Conservation (phyloP, 805 yeast genomes). For the Wickerhamiella hasegawae region DNA sequence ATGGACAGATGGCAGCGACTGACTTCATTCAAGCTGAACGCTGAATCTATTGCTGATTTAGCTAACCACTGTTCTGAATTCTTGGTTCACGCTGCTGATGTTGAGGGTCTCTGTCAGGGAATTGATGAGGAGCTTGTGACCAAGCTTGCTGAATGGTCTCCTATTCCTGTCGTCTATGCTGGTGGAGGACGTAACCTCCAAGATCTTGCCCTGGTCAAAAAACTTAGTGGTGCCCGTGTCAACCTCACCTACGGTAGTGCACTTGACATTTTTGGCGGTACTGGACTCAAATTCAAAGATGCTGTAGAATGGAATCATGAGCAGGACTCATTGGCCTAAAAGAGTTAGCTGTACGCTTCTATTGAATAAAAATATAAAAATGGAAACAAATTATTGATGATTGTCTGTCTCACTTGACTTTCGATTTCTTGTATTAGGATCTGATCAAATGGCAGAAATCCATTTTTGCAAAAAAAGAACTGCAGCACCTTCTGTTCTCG, state of each 20-base stretch:
- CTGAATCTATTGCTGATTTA: conserved; percentile 37
- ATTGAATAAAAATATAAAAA: conserved; percentile 9
- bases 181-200: conserved; percentile 77
- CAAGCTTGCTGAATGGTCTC: conserved; percentile 62
- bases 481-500: too few species aligned
- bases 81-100: conserved; percentile 94
- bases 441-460: too few species aligned
- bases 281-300: conserved; percentile 56
- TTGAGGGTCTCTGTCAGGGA: conserved; percentile 90
- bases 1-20: conserved; percentile 95
- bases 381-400: neutral
- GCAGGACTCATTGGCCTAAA: too few species aligned
- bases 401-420: neutral
- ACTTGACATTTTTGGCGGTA: conserved; percentile 88
- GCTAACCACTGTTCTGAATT: conserved; percentile 67
- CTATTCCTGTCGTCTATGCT: conserved; percentile 75
- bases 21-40: conserved; percentile 44
- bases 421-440: too few species aligned
- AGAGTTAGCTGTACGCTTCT: too few species aligned
- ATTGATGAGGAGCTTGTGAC: conserved; percentile 67
- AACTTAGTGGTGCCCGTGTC: conserved; percentile 63
- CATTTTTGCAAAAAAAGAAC: too few species aligned
- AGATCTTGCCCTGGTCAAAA: conserved; percentile 53
- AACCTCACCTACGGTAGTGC: conserved; percentile 91
- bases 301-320: conserved; percentile 55